Base-by-base conservation (phyloP, 306 rosid genomes). In the Cicer judaicum region DNA sequence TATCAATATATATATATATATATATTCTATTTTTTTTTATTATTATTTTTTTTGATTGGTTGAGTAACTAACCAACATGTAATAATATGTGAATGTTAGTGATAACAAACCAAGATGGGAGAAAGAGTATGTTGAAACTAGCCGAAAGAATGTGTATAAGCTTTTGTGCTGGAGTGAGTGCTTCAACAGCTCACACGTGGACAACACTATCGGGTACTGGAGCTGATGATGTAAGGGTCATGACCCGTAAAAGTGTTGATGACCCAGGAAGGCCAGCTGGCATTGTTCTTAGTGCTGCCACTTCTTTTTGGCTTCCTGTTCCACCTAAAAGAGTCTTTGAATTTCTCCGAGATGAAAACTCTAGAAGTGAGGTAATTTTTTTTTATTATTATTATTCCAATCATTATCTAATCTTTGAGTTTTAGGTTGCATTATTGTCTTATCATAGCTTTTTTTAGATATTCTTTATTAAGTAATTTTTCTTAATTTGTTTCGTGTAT, bases 141-240 rank as follows among this genome's bases (percentile, higher is more conserved):
- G 99, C 99, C 0, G 99, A 95, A 88, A 95, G 99, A 80, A 95
- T 95, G 99, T 97, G 89, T 1, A 90, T 92, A 70, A 95, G 99
- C 80, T 95, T 95, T 70, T 95, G 98, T 12, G 92, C 96, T 39
- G 99, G 99, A 72, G 98, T 95, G 84, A 90, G 99, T 43, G 99
- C 99, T 41, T 90, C 98, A 0, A 95, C 98, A 14, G 89, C 99
- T 10, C 98, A 92, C 73, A 92, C 98, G 42, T 95, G 99, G 99
- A 95, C 97, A 1, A 92, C 98, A 3, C 81, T 92, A 0, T 92
- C 99, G 0, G 99, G 99, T 8, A 95, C 98, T 0, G 98, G 98
- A 0, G 98, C 97, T 8, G 98, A 95, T 72, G 98, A 95, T 61
- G 98, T 95, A 10, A 83, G 98, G 66, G 98, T 92, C 8, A 92